Evolutionary conservation across 202 grass and related monocot genomes (phyloP).

Genomic region (Zoysia matrella): DNA sequence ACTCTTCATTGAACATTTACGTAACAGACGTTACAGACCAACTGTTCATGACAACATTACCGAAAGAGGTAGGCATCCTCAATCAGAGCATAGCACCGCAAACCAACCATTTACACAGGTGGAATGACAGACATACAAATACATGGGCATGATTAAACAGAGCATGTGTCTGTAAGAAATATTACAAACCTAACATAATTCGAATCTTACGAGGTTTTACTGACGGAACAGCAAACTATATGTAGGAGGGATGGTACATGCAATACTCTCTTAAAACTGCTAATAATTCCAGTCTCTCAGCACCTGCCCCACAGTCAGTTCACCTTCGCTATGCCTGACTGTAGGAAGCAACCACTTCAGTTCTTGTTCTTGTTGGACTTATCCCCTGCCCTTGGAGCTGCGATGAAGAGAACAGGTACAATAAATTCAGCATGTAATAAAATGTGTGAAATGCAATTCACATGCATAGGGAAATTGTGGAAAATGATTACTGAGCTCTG

Average conservation of each 20-base stretch:
- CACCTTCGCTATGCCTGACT: constrained; percentile 8
- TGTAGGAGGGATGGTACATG: constrained; percentile 49
- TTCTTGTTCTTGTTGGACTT: constrained; percentile 52
- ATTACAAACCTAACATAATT: too few species aligned
- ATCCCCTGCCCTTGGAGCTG: constrained; percentile 53
- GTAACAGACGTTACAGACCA: too few species aligned
- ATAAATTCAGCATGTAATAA: constrained; percentile 16
- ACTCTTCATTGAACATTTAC: too few species aligned
- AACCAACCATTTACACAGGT: too few species aligned
- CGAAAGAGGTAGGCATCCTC: too few species aligned
- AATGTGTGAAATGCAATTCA: not conserved
- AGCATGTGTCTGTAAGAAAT: too few species aligned
- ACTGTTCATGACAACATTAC: too few species aligned
- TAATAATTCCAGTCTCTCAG: constrained; percentile 12
- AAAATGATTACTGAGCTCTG: too few species aligned
- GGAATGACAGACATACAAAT: too few species aligned
- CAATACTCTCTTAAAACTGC: constrained; percentile 32
- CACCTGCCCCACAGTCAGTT: constrained; percentile 25
- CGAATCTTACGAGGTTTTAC: constrained; percentile 28
- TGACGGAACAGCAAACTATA: constrained; percentile 49
- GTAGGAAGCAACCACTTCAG: constrained; percentile 26
- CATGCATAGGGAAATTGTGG: too few species aligned
- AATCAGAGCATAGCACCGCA: too few species aligned
- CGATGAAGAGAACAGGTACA: not conserved
- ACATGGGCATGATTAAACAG: too few species aligned